These are phyloP conservation scores for Inonotus hispidus DNA, from an alignment of 1,284 basidiomycete genomes.

Conservation along the genomic window DNA sequence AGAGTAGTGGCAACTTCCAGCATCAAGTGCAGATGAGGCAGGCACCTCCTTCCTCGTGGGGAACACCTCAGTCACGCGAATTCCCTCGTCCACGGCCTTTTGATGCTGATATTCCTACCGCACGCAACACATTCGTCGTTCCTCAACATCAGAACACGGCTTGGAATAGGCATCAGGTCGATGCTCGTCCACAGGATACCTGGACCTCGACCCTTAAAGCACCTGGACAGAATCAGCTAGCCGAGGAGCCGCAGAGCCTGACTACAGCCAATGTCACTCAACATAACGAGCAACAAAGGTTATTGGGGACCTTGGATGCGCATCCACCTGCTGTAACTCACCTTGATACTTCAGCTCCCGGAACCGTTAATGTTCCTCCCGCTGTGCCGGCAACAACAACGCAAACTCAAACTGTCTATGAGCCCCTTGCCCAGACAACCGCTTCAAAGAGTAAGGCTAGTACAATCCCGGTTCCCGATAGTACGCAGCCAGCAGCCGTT, in stretches of 20 bases:
- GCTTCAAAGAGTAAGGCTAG: constrained; percentile 23
- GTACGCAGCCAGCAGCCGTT: constrained; percentile 19
- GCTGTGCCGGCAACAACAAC: constrained; percentile 21
- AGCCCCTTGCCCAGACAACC: constrained; percentile 27
- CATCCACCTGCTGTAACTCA: constrained; percentile 20
- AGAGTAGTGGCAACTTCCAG: neutral
- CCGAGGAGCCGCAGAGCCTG: constrained; percentile 31
- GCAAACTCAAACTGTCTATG: neutral
- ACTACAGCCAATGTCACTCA: constrained; percentile 55
- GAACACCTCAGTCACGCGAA: neutral
- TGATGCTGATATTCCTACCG: constrained; percentile 14
- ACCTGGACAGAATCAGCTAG: constrained; percentile 1
- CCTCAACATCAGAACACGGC: neutral
- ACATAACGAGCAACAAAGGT: constrained; percentile 43
- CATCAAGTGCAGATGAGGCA: constrained; percentile 4
- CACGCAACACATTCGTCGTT: constrained; percentile 10
- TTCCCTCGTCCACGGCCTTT: constrained; percentile 13
- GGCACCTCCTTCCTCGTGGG: constrained; percentile 13
- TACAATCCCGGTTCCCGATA: constrained; percentile 20
- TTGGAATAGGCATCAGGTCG: constrained; percentile 3
- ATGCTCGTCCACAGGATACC: constrained; percentile 5
- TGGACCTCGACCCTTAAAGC: constrained; percentile 5
- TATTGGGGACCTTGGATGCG: constrained; percentile 24
- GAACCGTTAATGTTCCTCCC: constrained; percentile 20
- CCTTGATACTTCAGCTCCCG: constrained; percentile 22